A percentile compares a stretch with the other conserved stretches of the same genome.
Conservation (phyloP, 495 filamentous ascomycete genomes). For the Penicillium verhagenii region DNA sequence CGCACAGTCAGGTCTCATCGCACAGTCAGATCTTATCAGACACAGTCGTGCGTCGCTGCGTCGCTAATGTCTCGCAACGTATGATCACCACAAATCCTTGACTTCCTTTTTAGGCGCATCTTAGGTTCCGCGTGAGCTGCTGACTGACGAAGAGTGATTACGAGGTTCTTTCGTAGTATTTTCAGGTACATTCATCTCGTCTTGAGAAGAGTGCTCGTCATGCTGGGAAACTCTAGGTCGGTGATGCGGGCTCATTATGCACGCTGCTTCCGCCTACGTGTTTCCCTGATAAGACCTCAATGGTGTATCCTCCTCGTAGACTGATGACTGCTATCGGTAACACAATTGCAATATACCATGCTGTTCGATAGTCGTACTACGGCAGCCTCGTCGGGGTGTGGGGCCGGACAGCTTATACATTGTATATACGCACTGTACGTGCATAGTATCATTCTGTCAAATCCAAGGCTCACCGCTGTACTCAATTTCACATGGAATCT, state of each 20-base stretch:
- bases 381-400: neutral
- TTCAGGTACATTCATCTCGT: neutral
- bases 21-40: neutral
- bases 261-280: neutral
- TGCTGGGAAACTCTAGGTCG: neutral
- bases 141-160: neutral
- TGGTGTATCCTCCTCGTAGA: neutral
- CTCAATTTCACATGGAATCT: neutral
- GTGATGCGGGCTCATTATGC: neutral
- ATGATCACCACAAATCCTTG: neutral
- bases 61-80: neutral
- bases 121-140: conserved; percentile 1
- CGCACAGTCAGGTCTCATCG: neutral
- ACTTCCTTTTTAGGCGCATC: neutral
- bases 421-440: neutral
- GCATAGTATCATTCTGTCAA: neutral
- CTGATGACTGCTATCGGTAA: neutral
- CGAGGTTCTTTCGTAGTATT: neutral
- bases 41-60: neutral
- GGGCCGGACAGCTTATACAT: neutral
- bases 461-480: neutral
- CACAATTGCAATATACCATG: neutral
- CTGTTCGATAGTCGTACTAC: neutral
- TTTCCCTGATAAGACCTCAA: neutral
- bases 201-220: neutral